Conservation (phyloP, 2,329 filamentous ascomycete species). For the Cytospora piceae region DNA sequence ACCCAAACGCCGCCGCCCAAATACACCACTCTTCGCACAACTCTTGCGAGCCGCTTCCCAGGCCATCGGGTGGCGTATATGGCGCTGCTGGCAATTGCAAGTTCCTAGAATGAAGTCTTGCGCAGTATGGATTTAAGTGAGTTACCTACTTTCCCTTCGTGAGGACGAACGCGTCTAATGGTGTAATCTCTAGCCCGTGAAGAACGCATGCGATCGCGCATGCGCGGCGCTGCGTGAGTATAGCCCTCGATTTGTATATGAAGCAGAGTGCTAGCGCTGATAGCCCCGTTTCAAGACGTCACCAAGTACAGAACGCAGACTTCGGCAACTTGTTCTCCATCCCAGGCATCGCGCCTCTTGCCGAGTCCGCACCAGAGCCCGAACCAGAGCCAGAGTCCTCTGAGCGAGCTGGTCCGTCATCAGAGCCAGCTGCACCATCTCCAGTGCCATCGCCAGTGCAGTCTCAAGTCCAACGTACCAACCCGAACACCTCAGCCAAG, state of each 20-base stretch:
- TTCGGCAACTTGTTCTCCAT: constrained; percentile 56
- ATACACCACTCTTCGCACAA: background rate
- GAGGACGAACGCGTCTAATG: constrained; percentile 14
- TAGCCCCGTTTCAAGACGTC: constrained; percentile 46
- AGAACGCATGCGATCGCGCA: constrained; percentile 66
- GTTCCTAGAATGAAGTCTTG: constrained; percentile 7
- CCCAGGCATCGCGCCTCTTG: constrained; percentile 31
- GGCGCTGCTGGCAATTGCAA: background rate
- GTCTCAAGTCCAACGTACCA: constrained; percentile 42
- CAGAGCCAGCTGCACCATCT: constrained; percentile 14
- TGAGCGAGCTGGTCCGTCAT: constrained; percentile 20
- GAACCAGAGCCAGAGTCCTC: constrained; percentile 30
- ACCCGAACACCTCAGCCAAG: constrained; percentile 55
- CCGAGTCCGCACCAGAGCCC: constrained; percentile 23
- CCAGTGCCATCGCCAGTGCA: constrained; percentile 29
- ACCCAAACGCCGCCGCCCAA: background rate
- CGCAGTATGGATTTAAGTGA: constrained; percentile 42
- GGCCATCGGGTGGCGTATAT: background rate
- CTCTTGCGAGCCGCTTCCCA: background rate
- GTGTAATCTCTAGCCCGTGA: constrained; percentile 52
- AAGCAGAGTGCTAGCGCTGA: constrained; percentile 7
- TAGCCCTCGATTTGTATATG: background rate
- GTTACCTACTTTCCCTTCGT: constrained; percentile 17
- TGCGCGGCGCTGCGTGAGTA: constrained; percentile 66
- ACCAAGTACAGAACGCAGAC: constrained; percentile 63